Base-by-base conservation (phyloP, 2,329 filamentous ascomycete species). In the Calonectria pteridis region DNA sequence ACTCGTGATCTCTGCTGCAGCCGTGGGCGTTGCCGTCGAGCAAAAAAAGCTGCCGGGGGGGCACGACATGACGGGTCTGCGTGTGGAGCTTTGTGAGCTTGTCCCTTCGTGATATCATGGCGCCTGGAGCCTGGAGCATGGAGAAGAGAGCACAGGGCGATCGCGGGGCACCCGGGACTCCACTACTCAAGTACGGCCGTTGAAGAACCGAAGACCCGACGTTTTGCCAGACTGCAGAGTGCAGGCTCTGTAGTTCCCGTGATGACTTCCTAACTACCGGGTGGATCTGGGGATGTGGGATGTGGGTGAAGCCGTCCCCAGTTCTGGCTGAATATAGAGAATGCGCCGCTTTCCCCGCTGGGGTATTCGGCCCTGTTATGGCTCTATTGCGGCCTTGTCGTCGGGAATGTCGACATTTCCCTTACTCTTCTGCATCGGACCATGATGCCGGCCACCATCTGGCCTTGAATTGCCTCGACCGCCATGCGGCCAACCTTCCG, bases 151-250 rank as follows among this genome's bases (percentile, higher is more conserved):
- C 20, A 69, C 53, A 67, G 63, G 69, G 40, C 43, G 72, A 73
- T 73, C 74, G 70, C 73, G 71, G 73, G 70, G 65, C 66, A 67
- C 37, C 18, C 55, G 63, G 53, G 49, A 35, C 28, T 71, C 69
- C 72, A 76, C 69, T 31, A 14, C 16, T 64, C 67, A 70, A 79
- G 75, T 80, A 79, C 71, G 75, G 68, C 78, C 78, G 78, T 20
- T 58, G 70, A 79, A 72, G 67, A 70, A 75, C 78, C 78, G 78
- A 78, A 64, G 6, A 46, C 6, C 78, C 74, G 77, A 71, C 35
- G 58, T 76, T 79, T 70, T 77, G 16, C 73, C 77, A 71, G 35
- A 37, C 10, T 26, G 51, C 43, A 65, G 35, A 40, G 16, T 26
- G 37, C 37, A 64, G 53, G 67, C 50, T 63, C 37, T 69, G 65